Evolutionary conservation across 441 rosid genomes (phyloP), one percentile per base, ranked within the genome.

Genomic region (Populus hybrid): DNA sequence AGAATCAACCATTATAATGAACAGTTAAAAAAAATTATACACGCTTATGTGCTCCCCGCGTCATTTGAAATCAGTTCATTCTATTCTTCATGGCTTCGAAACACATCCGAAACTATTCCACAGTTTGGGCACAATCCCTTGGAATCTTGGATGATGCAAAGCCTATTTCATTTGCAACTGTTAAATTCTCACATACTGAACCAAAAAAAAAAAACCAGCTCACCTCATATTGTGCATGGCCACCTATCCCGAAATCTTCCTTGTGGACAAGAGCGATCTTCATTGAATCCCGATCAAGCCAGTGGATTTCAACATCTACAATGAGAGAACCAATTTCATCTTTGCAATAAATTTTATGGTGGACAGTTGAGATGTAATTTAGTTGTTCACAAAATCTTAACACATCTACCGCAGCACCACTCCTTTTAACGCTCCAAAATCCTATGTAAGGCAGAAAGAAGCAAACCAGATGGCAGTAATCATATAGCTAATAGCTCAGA

Each of bases 281-380:
- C 72, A 95, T 84, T 80, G 81, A 69, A 78, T 82, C 85, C 77
- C 72, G 86, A 80, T 79, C 79, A 64, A 78, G 84, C 92, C 92
- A 85, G 56, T 89, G 83, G 75, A 95, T 84, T 83, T 91, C 90
- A 81, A 92, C 90, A 89, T 90, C 99, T 95, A 83, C 76, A 85
- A 73, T 66, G 79, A 59, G 23, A 76, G 61, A 61, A 78, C 16
- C 9, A 75, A 26, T 72, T 18, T 36, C 42, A 24, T 66, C 63
- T 42, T 40, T 28, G 42, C 28, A 65, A 18, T 12, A 50, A 8
- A 78, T 35, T 73, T 12, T 53, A 73, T 12, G 8, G 68, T 16
- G 2, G 23, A 33, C 61, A 59, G 12, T 14, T 9, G 23, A 36
- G 36, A 7, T 16, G 42, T 61, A 36, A 69, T 69, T 26, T 69